A percentile compares a stretch with the other conserved stretches of the same genome.
Evolutionary conservation across 495 filamentous ascomycete genomes (phyloP).

Genomic region (Penicillium fimorum): DNA sequence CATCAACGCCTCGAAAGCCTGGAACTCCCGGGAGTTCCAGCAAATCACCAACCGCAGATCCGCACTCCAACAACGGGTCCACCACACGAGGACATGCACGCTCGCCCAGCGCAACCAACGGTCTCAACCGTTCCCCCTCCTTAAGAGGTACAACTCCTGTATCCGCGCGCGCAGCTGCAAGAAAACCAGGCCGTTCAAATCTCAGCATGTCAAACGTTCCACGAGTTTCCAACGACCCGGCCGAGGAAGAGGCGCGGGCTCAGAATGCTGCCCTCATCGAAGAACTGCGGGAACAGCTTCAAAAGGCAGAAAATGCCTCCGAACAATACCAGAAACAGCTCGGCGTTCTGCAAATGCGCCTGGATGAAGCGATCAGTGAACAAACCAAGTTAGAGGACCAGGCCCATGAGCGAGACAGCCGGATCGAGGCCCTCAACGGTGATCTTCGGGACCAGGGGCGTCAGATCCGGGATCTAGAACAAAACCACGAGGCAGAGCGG

Average conservation of each 20-base stretch:
- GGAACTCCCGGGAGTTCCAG: constrained; percentile 40
- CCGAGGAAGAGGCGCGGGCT: constrained; percentile 60
- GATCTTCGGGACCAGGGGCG: constrained; percentile 76
- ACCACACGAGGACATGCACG: constrained; percentile 43
- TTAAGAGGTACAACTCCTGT: constrained; percentile 55
- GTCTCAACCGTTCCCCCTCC: constrained; percentile 43
- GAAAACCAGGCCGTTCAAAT: constrained; percentile 58
- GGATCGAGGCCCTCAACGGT: constrained; percentile 72
- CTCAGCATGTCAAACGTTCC: constrained; percentile 58
- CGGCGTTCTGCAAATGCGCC: constrained; percentile 76
- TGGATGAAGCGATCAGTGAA: constrained; percentile 82
- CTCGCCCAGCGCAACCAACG: constrained; percentile 44
- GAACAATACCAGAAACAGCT: constrained; percentile 82
- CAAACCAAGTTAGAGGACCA: constrained; percentile 83
- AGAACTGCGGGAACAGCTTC: constrained; percentile 76
- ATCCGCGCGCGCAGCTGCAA: constrained; percentile 65
- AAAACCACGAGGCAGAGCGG: constrained; percentile 85
- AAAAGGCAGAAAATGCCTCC: constrained; percentile 73
- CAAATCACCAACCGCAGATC: constrained; percentile 41
- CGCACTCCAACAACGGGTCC: constrained; percentile 35
- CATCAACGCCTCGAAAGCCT: constrained; percentile 46
- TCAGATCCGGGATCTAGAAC: constrained; percentile 83
- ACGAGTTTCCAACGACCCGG: constrained; percentile 55
- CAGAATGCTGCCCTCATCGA: constrained; percentile 79
- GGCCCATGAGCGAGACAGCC: constrained; percentile 76